Evolutionary conservation across 192 early-diverging fungal genomes (phyloP).

Genomic region (Jimgerdemannia flammicorona): DNA sequence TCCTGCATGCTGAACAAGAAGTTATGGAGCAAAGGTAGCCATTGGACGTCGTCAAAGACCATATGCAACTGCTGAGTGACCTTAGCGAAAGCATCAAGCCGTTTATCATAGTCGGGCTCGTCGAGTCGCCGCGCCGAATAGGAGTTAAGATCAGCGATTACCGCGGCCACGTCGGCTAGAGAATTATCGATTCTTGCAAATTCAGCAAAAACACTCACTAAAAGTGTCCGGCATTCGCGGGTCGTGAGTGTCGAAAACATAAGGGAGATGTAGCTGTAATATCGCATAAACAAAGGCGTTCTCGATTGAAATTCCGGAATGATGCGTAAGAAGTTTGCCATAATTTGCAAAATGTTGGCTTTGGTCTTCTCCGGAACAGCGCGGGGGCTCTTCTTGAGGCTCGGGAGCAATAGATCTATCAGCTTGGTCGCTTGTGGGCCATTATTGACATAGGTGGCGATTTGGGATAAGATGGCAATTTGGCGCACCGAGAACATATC

Average conservation of each 20-base stretch:
- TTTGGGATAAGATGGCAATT: slow-evolving; percentile 75
- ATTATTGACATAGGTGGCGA: slow-evolving; percentile 70
- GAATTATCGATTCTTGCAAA: slow-evolving; percentile 62
- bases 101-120: slow-evolving; percentile 83
- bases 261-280: slow-evolving; percentile 64
- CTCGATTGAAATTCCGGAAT: slow-evolving; percentile 48
- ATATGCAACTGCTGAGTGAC: slow-evolving; percentile 70
- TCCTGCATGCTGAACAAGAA: slow-evolving; percentile 81
- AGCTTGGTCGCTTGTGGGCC: slow-evolving; percentile 63
- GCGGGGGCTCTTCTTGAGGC: slow-evolving; percentile 64
- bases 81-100: slow-evolving; percentile 70
- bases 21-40: slow-evolving; percentile 90
- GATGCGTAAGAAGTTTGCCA: slow-evolving; percentile 74
- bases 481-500: slow-evolving; percentile 59
- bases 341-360: slow-evolving; percentile 77
- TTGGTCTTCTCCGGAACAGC: slow-evolving; percentile 79
- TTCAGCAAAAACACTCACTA: slow-evolving; percentile 56
- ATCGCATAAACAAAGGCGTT: slow-evolving; percentile 43
- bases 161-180: slow-evolving; percentile 42
- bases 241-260: slow-evolving; percentile 66
- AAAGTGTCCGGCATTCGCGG: slow-evolving; percentile 56
- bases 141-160: slow-evolving; percentile 78
- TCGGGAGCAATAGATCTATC: slow-evolving; percentile 79
- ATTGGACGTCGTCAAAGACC: slow-evolving; percentile 64
- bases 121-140: slow-evolving; percentile 71